Percentiles rank a stretch among this genome's conserved stretches.
Conservation (phyloP, 805 yeast species). For the Blastobotrys robertii region DNA sequence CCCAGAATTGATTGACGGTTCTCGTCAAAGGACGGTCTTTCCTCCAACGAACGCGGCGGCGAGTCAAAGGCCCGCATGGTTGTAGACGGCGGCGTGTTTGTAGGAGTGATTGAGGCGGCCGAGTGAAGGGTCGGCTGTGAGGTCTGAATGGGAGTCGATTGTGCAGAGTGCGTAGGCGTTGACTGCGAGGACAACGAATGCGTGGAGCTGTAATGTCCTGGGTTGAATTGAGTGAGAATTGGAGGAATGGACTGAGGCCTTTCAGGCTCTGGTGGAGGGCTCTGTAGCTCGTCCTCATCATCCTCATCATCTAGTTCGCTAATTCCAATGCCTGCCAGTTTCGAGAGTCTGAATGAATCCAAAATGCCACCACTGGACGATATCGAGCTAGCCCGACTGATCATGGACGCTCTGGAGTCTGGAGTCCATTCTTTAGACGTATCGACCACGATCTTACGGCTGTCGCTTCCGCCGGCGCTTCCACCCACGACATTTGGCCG, state of each 20-base stretch:
- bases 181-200: not conserved
- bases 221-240: not conserved
- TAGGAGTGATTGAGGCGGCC: not conserved
- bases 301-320: not conserved
- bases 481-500: not conserved
- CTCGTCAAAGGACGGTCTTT: not conserved
- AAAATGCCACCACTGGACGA: slow-evolving; percentile 15
- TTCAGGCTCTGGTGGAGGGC: not conserved
- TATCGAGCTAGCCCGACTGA: slow-evolving; percentile 3
- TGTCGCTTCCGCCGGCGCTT: not conserved
- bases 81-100: not conserved
- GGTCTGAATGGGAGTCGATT: not conserved
- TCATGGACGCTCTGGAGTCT: slow-evolving; percentile 2
- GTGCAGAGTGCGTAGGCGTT: not conserved
- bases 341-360: slow-evolving; percentile 18
- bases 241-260: too few species aligned
- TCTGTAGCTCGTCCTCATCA: not conserved
- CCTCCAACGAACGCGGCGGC: not conserved
- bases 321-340: slow-evolving; percentile 9
- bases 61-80: not conserved
- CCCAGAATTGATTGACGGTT: not conserved
- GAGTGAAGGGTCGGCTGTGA: not conserved
- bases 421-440: slow-evolving; percentile 2
- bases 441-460: not conserved
- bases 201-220: too few species aligned